These are phyloP conservation scores for Cladophialophora exuberans DNA, from an alignment of 2,329 filamentous ascomycete genomes.

Conservation along the genomic window DNA sequence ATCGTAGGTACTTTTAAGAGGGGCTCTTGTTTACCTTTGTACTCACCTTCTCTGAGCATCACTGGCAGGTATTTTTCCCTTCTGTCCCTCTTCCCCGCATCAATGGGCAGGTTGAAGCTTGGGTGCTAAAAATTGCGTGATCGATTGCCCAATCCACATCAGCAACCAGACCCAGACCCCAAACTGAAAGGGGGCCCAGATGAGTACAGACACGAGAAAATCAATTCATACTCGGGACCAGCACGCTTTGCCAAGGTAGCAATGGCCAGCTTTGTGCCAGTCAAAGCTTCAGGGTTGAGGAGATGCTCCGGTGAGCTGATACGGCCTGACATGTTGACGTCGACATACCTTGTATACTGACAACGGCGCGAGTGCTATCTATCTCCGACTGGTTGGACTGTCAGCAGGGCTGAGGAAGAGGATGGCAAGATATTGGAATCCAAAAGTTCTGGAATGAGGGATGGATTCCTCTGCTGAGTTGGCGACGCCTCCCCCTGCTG, in stretches of 20 bases:
- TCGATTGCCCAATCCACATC: not conserved
- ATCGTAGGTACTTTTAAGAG: not conserved
- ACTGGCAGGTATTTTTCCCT: not conserved
- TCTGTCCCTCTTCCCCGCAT: conserved; percentile 1
- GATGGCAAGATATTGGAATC: no score
- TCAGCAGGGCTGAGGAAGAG: no score
- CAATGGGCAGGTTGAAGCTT: not conserved
- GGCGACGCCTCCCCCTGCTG: no score
- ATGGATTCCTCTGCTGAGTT: no score
- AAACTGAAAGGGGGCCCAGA: no score
- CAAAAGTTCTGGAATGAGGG: no score
- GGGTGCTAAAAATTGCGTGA: conserved; percentile 6
- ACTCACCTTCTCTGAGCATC: not conserved
- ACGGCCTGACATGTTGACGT: not conserved
- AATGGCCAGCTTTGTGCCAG: not conserved
- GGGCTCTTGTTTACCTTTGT: not conserved
- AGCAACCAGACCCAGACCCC: not conserved
- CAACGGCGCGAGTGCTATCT: no score
- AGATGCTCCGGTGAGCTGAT: not conserved
- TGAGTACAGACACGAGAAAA: not conserved
- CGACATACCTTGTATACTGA: no score
- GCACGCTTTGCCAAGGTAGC: not conserved
- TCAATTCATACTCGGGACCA: not conserved
- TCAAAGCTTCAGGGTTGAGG: not conserved
- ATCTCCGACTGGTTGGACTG: no score